Percentiles rank a stretch among this genome's conserved stretches.
Conservation (phyloP, 2,329 filamentous ascomycete genomes). For the Dactylellina parvicollis region DNA sequence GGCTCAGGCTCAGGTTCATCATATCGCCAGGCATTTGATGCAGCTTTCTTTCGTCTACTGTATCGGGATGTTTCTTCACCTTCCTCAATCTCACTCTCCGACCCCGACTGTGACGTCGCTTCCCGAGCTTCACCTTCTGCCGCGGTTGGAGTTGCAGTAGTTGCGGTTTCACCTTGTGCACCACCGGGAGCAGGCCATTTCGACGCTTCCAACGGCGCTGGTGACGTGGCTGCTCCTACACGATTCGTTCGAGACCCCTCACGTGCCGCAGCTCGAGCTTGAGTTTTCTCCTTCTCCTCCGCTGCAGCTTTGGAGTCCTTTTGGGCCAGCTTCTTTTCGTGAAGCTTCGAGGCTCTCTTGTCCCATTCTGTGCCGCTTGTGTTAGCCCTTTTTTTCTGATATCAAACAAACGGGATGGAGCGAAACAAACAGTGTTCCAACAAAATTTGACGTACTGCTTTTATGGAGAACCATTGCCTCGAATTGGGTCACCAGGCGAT, state of each 20-base stretch:
- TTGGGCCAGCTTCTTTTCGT: conserved; percentile 56
- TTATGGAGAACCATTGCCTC: conserved; percentile 58
- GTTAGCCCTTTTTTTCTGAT: conserved; percentile 1
- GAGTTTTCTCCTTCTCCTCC: conserved; percentile 56
- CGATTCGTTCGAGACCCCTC: conserved; percentile 39
- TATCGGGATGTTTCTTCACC: conserved; percentile 50
- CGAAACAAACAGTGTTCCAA: neutral
- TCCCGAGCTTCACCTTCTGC: conserved; percentile 45
- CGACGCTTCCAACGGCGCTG: conserved; percentile 50
- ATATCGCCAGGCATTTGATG: conserved; percentile 69
- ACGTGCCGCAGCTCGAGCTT: conserved; percentile 50
- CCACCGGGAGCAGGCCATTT: conserved; percentile 42
- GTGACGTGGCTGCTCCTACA: conserved; percentile 43
- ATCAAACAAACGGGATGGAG: neutral
- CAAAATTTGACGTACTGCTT: conserved; percentile 57
- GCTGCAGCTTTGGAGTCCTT: conserved; percentile 51
- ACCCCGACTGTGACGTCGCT: conserved; percentile 47
- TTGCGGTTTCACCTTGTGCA: conserved; percentile 40
- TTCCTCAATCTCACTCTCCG: conserved; percentile 29
- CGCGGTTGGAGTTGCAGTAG: conserved; percentile 48
- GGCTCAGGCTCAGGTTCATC: conserved; percentile 70
- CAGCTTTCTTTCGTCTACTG: conserved; percentile 54
- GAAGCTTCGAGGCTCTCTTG: conserved; percentile 57
- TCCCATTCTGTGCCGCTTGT: conserved; percentile 57
- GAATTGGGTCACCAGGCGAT: conserved; percentile 5